phyloP scores from a whole-genome alignment of 345 rosid species.

The Linum usitatissimum region DNA sequence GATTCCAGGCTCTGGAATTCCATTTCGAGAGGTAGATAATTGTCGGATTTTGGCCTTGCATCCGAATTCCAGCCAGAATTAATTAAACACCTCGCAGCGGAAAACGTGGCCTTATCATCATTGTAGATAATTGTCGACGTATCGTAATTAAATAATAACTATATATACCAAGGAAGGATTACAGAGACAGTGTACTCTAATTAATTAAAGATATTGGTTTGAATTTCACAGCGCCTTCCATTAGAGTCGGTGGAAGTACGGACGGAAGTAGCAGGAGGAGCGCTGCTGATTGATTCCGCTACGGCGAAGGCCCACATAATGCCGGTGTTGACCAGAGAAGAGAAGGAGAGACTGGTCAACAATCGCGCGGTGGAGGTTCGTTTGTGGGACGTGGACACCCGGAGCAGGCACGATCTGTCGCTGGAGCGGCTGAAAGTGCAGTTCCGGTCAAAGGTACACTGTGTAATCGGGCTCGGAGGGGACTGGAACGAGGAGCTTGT shows the following conservation, averaged over 20 bases:
- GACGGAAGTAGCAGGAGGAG: neutral
- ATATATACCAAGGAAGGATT: too few relatives aligned
- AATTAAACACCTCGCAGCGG: too few relatives aligned
- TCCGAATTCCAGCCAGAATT: too few relatives aligned
- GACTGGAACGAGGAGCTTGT: neutral
- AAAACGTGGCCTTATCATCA: too few relatives aligned
- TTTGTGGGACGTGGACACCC: neutral
- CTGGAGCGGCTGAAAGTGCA: neutral
- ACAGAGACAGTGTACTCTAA: too few relatives aligned
- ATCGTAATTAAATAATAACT: too few relatives aligned
- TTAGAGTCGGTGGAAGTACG: neutral
- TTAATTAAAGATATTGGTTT: too few relatives aligned
- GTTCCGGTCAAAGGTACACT: neutral
- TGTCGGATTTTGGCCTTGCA: too few relatives aligned
- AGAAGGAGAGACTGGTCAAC: neutral
- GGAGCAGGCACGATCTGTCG: neutral
- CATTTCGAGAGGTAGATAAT: too few relatives aligned
- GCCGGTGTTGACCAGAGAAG: neutral
- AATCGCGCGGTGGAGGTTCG: neutral
- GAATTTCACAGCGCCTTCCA: too few relatives aligned
- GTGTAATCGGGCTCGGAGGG: neutral
- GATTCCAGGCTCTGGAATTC: too few relatives aligned
- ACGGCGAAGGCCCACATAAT: neutral
- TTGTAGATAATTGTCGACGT: too few relatives aligned
- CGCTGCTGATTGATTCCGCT: neutral